Evolutionary conservation across 2,329 filamentous ascomycete species (phyloP), one percentile per base, ranked within the genome.

Genomic region (Emergomyces orientalis): DNA sequence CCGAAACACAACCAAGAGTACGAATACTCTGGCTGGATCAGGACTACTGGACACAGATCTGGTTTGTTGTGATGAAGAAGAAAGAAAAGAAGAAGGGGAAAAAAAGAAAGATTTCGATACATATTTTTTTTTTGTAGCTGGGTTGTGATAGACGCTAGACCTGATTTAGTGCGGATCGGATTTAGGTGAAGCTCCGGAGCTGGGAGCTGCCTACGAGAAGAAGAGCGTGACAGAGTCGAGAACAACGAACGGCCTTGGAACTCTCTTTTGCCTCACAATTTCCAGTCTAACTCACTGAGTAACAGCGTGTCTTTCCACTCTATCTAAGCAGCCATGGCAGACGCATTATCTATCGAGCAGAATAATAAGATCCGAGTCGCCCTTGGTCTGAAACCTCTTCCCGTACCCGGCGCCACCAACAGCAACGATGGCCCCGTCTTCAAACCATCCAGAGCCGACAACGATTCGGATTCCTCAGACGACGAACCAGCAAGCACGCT

Each of bases 41-140:
- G 88, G 90, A 93, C 80, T 80, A 79, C 85, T 86, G 85, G 83
- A 86, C 90, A 95, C 91, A 96, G 87, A 88, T 91, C 88, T 86
- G 81, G 85, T 77, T 80, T 79, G 71, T 72, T 67, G 67, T 68
- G 67, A 67, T 71, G 69, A 66, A 70, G 72, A 76, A 76, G 73
- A 75, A 65, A 56, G 62, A 63, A 68, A 72, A 72, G 72, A 71
- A 74, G 73, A 71, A 67, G 66, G 65, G 68, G 68, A 70, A 73
- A 74, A 8, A 56, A 70, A 73, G 74, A 8, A 56, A 39, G 30
- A 8, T 2, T 19, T 54, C 2, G 34, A 14, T 51, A 6, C 76
- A 77, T 73, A 70, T 70, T 71, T 66, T 71, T 17, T 60, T 68
- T 71, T 67, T 68, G 58, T 63, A 39, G 61, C 65, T 66, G 67